A percentile compares a stretch with the other conserved stretches of the same genome.
phyloP scores from a whole-genome alignment of 202 grass and related monocot genomes.

The Miscanthus sacchariflorus region DNA sequence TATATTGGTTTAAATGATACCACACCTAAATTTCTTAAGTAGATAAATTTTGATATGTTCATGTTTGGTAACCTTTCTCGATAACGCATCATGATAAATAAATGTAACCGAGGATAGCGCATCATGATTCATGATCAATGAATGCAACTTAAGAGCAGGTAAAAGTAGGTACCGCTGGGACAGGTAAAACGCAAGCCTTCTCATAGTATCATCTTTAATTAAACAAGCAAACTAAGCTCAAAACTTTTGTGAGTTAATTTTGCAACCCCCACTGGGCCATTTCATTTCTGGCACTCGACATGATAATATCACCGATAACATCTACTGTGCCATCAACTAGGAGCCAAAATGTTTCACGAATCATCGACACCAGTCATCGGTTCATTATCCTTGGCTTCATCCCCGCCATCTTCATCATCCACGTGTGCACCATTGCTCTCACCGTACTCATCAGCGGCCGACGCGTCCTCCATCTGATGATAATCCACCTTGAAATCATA shows the following conservation, averaged over 20 bases:
- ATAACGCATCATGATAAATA: background rate
- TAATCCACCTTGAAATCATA: slow-evolving; percentile 98
- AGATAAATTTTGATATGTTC: no score
- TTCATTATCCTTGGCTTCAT: slow-evolving; percentile 39
- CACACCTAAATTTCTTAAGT: no score
- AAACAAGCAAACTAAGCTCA: background rate
- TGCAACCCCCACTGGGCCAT: background rate
- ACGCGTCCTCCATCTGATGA: slow-evolving; percentile 60
- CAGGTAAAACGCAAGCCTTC: background rate
- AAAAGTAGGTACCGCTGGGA: background rate
- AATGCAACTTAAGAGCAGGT: background rate
- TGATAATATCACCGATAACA: background rate
- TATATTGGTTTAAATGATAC: no score
- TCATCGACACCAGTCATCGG: slow-evolving; percentile 66
- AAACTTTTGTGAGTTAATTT: background rate
- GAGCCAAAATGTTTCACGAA: background rate
- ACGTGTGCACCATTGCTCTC: slow-evolving; percentile 22
- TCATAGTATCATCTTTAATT: background rate
- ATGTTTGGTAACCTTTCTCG: background rate
- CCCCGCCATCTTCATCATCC: slow-evolving; percentile 27
- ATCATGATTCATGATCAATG: background rate
- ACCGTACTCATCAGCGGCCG: background rate
- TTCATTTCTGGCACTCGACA: background rate
- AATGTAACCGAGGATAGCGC: background rate
- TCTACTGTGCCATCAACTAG: background rate